Conservation (phyloP, 169 alveolate genomes). For the Cryptosporidium muris region DNA sequence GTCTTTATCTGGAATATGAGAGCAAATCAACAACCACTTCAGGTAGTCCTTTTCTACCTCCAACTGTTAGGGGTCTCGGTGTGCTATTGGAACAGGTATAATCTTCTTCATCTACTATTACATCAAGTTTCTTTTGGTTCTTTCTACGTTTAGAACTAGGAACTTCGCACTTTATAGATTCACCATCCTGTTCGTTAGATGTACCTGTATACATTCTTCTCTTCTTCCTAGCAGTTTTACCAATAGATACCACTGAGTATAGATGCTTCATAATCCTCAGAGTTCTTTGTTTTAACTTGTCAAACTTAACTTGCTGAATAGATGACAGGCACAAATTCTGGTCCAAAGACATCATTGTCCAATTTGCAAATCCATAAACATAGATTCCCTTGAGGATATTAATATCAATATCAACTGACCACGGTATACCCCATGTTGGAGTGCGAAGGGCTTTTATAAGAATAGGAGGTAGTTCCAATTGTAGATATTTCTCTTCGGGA, state of each 20-base stretch:
- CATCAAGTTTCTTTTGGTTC: slow-evolving; percentile 4
- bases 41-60: slow-evolving; percentile 31
- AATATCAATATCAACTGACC: slow-evolving; percentile 73
- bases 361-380: slow-evolving; percentile 87
- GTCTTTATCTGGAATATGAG: slow-evolving; percentile 38
- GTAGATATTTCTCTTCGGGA: slow-evolving; percentile 63
- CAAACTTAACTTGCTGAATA: slow-evolving; percentile 79
- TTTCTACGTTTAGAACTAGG: neutral
- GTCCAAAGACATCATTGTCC: slow-evolving; percentile 85
- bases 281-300: slow-evolving; percentile 80
- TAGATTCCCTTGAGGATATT: slow-evolving; percentile 84
- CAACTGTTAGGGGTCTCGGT: slow-evolving; percentile 17
- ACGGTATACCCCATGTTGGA: slow-evolving; percentile 68
- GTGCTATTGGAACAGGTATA: neutral
- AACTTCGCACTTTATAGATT: neutral
- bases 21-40: slow-evolving; percentile 54
- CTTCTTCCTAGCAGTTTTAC: slow-evolving; percentile 65
- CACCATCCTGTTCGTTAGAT: slow-evolving; percentile 31
- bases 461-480: slow-evolving; percentile 75
- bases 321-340: slow-evolving; percentile 78
- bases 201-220: slow-evolving; percentile 6
- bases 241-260: slow-evolving; percentile 64
- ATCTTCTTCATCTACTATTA: neutral
- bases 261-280: slow-evolving; percentile 79
- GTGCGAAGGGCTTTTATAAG: slow-evolving; percentile 73